Base-by-base conservation (phyloP, 768 basidiomycete species). In the Dacryopinax spathularia region DNA sequence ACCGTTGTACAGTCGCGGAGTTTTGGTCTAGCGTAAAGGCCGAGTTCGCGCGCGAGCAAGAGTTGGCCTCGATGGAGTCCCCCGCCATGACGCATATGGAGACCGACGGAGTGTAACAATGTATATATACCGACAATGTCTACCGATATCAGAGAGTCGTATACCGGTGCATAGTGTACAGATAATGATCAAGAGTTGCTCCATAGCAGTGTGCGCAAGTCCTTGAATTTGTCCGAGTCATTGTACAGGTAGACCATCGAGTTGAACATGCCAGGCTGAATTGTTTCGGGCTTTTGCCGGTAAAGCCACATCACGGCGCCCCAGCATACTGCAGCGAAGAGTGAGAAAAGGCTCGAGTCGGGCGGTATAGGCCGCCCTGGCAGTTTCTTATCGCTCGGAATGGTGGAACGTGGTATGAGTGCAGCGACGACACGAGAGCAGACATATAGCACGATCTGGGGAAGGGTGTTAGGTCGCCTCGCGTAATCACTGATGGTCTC, bases 231-330 rank as follows among this genome's bases (percentile, higher is more conserved):
- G 65, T 98, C 90, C 20, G 91, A 94, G 73, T 98, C 92, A 36
- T 85, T 84, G 76, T 98, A 99, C 36, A 99, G 80, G 74, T 98
- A 99, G 64, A 81, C 83, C 94, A 96, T 97, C 18, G 88, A 89
- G 76, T 84, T 90, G 78, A 91, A 92, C 91, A 97, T 91, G 64
- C 94, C 96, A 18, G 91, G 90, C 70, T 98, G 93, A 65, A 99
- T 84, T n/a, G 85, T 86, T 75, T 97, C 87, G 60, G 89, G 84
- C 22, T 83, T 80, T 73, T 96, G 80, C 70, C 85, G 80, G 81
- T 94, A 98, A 65, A 96, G 76, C 82, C 88, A 99, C 95, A 99
- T 97, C 48, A 97, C 94, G 7, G 87, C 81, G 43, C 91, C 96
- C 96, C 96, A 98, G 33, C 86, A 82, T 15, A 97, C 68, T 0